Evolutionary conservation across 441 rosid species (phyloP).

Genomic region (Raphanus hybrid): DNA sequence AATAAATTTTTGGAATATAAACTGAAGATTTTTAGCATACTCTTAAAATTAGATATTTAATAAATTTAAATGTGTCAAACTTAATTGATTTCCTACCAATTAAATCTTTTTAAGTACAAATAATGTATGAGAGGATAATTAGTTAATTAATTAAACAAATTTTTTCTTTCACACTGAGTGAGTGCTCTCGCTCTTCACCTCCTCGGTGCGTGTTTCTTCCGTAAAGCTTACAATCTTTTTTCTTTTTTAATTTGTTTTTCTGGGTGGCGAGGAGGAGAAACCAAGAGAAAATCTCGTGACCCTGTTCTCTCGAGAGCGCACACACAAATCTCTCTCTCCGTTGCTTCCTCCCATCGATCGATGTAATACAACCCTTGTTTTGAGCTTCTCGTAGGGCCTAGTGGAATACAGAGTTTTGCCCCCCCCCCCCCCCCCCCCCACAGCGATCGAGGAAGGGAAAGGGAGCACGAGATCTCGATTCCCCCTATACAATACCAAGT

Average conservation of each 20-base stretch:
- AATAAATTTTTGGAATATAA: background rate
- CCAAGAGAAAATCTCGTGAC: constrained; percentile 41
- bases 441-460: background rate
- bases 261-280: constrained; percentile 39
- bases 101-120: background rate
- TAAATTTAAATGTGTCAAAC: background rate
- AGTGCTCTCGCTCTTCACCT: background rate
- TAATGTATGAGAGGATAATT: background rate
- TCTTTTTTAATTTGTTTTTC: background rate
- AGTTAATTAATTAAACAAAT: background rate
- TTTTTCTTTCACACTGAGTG: constrained; percentile 3
- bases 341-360: constrained; percentile 26
- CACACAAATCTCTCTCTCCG: background rate
- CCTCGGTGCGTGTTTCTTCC: constrained; percentile 20
- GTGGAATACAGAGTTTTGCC: background rate
- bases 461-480: constrained; percentile 2
- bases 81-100: background rate
- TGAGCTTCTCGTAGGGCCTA: constrained; percentile 9
- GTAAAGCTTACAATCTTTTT: background rate
- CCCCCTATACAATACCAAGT: background rate
- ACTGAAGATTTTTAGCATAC: background rate
- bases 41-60: background rate
- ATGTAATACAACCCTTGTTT: constrained; percentile 26
- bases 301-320: constrained; percentile 35
- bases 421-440: no score